Evolutionary conservation across 139 green algal species (phyloP).

Genomic region (Nannochloris sp.): DNA sequence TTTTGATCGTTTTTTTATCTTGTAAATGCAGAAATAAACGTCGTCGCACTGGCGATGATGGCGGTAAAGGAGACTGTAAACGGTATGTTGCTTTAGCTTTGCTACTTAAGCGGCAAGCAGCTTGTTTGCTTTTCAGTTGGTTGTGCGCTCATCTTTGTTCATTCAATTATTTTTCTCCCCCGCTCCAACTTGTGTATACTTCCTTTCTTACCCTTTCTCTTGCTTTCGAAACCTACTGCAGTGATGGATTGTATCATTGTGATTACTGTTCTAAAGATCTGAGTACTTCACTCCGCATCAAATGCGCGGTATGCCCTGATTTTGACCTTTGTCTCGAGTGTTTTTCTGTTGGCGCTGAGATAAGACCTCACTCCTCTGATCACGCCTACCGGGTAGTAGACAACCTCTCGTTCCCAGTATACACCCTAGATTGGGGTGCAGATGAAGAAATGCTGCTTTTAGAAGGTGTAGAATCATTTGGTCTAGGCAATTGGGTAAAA

Average conservation of each 20-base stretch:
- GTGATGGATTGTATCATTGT: constrained; percentile 84
- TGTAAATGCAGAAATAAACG: no score
- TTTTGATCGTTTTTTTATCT: no score
- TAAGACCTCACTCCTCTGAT: constrained; percentile 62
- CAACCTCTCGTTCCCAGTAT: constrained; percentile 89
- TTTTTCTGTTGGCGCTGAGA: constrained; percentile 68
- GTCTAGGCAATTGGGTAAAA: constrained; percentile 87
- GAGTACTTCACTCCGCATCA: constrained; percentile 74
- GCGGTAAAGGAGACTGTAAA: no score
- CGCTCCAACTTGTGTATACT: background rate
- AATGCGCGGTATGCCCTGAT: constrained; percentile 82
- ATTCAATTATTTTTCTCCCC: background rate
- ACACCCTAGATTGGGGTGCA: constrained; percentile 80
- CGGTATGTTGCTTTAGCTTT: no score
- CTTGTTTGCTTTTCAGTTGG: no score
- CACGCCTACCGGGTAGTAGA: constrained; percentile 86
- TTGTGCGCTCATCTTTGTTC: background rate
- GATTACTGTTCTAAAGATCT: constrained; percentile 94
- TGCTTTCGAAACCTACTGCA: no score
- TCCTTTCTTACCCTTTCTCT: background rate
- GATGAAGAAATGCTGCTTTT: constrained; percentile 96
- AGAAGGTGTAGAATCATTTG: constrained; percentile 82
- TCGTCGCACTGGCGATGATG: no score
- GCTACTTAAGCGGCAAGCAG: no score
- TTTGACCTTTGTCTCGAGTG: constrained; percentile 97